Percentiles rank a stretch among this genome's conserved stretches.
Evolutionary conservation across 768 basidiomycete species (phyloP).

Genomic region (Boletus barrowsii): DNA sequence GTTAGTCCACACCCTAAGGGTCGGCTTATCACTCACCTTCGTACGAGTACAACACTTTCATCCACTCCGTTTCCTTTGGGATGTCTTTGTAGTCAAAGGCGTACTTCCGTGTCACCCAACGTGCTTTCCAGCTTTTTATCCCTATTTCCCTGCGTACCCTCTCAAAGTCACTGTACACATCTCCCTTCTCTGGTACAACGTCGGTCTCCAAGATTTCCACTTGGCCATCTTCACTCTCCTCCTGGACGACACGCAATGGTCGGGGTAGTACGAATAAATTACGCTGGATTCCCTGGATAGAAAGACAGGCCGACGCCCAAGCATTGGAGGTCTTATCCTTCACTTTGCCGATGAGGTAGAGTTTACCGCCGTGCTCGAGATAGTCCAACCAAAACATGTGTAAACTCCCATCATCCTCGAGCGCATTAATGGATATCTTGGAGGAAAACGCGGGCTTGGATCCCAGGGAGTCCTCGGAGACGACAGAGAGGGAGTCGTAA

Average conservation of each 20-base stretch:
- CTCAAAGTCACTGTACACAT: conserved; percentile 84
- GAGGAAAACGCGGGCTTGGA: conserved; percentile 34
- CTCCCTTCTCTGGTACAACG: conserved; percentile 60
- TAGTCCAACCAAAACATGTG: conserved; percentile 97
- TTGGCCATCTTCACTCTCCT: conserved; percentile 30
- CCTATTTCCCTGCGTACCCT: conserved; percentile 65
- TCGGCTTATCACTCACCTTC: conserved; percentile 51
- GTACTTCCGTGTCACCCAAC: conserved; percentile 86
- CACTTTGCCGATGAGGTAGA: conserved; percentile 91
- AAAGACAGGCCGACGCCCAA: conserved; percentile 86
- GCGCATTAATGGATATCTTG: conserved; percentile 48
- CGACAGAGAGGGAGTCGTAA: conserved; percentile 67
- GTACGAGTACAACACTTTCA: conserved; percentile 92
- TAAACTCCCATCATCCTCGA: conserved; percentile 82
- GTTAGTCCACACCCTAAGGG: background rate
- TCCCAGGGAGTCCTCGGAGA: conserved; percentile 59
- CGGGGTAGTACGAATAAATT: conserved; percentile 90
- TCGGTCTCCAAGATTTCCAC: conserved; percentile 63
- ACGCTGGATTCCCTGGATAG: conserved; percentile 80
- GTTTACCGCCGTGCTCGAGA: conserved; percentile 77
- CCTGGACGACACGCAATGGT: conserved; percentile 48
- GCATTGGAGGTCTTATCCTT: conserved; percentile 63
- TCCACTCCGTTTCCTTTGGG: conserved; percentile 81
- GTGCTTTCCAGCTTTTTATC: conserved; percentile 75
- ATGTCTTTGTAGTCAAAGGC: conserved; percentile 80